These are phyloP conservation scores for Yamadazyma mexicana DNA, from an alignment of 1,139 yeast genomes.

Conservation along the genomic window DNA sequence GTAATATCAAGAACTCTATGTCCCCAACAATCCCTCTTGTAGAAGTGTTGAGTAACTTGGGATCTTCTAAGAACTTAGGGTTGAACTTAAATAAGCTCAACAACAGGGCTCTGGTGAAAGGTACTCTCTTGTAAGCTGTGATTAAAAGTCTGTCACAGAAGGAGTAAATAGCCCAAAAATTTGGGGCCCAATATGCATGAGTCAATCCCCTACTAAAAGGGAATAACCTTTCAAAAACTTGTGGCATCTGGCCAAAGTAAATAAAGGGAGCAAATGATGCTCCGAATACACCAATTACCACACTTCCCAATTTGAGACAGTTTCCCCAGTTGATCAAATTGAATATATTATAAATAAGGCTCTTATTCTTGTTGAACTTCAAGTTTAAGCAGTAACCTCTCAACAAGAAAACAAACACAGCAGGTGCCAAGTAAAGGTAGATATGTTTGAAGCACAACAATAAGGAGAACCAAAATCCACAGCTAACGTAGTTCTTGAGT, in stretches of 20 bases:
- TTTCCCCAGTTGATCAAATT: constrained; percentile 57
- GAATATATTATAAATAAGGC: constrained; percentile 25
- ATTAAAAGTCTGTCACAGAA: constrained; percentile 76
- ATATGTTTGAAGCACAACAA: constrained; percentile 93
- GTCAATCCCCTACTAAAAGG: constrained; percentile 96
- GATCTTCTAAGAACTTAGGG: constrained; percentile 24
- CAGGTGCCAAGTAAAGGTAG: constrained; percentile 90
- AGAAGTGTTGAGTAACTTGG: constrained; percentile 37
- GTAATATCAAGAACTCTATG: constrained; percentile 75
- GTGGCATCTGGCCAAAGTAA: constrained; percentile 62
- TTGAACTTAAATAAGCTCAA: constrained; percentile 35
- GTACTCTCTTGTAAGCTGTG: constrained; percentile 45
- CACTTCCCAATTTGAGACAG: constrained; percentile 58
- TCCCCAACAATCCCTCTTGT: constrained; percentile 94
- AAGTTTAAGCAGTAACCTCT: constrained; percentile 66
- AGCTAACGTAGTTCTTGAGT: constrained; percentile 52
- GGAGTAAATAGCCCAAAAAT: constrained; percentile 93
- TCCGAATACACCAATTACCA: constrained; percentile 63
- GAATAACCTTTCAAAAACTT: constrained; percentile 68
- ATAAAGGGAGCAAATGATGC: constrained; percentile 83
- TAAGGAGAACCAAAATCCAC: constrained; percentile 74
- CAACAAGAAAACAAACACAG: constrained; percentile 77
- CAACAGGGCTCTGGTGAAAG: constrained; percentile 41
- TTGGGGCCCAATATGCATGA: constrained; percentile 99
- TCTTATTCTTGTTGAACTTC: constrained; percentile 28